phyloP scores from a whole-genome alignment of 1,284 basidiomycete species.

The Rugosomyces carneus region DNA sequence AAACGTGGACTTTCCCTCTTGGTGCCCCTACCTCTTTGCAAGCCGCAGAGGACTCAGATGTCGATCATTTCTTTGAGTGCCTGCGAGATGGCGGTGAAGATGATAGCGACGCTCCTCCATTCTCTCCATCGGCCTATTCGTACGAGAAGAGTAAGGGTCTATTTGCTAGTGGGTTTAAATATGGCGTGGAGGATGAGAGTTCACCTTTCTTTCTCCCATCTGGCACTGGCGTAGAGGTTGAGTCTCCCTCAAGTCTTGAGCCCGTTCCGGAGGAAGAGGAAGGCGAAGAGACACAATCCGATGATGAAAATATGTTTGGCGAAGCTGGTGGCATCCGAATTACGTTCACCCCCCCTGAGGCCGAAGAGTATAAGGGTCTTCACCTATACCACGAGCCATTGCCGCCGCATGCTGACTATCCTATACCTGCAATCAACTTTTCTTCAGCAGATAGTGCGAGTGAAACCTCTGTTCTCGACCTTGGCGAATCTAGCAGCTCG shows the following conservation, averaged over 20 bases:
- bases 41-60: slow-evolving; percentile 26
- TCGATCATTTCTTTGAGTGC: slow-evolving; percentile 72
- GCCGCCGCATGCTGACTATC: slow-evolving; percentile 11
- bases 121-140: slow-evolving; percentile 29
- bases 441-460: no score
- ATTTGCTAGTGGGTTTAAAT: slow-evolving; percentile 47
- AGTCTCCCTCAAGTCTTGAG: slow-evolving; percentile 26
- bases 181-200: slow-evolving; percentile 27
- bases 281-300: slow-evolving; percentile 27
- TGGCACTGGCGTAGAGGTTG: slow-evolving; percentile 45
- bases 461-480: slow-evolving; percentile 29
- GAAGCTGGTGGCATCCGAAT: slow-evolving; percentile 62
- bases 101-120: slow-evolving; percentile 33
- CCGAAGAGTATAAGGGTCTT: slow-evolving; percentile 21
- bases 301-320: slow-evolving; percentile 33
- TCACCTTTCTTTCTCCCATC: slow-evolving; percentile 34
- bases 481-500: slow-evolving; percentile 30
- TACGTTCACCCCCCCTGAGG: slow-evolving; percentile 53
- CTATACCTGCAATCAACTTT: slow-evolving; percentile 10
- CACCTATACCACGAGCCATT: slow-evolving; percentile 13
- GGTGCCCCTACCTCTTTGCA: slow-evolving; percentile 22
- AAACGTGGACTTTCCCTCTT: slow-evolving; percentile 66
- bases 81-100: slow-evolving; percentile 50
- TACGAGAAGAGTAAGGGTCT: slow-evolving; percentile 51
- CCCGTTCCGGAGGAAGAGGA: slow-evolving; percentile 43